Evolutionary conservation across 2,329 filamentous ascomycete species (phyloP).

Genomic region (Coniochaeta ligniaria): DNA sequence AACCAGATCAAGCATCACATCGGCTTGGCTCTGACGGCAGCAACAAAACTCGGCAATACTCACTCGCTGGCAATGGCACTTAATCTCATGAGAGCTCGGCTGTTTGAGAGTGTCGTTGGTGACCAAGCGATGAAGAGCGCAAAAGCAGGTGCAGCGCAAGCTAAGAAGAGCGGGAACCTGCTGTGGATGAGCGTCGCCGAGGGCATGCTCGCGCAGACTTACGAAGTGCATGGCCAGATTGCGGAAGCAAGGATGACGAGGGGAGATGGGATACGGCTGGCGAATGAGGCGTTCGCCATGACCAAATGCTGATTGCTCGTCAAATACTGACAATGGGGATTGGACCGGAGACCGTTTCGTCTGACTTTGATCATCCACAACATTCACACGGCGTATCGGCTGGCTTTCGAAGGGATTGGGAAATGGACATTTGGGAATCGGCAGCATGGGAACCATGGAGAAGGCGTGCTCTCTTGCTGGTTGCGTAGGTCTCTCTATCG

Average conservation of each 20-base stretch:
- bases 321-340: background rate
- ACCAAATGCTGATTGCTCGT: slow-evolving; percentile 8
- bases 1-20: slow-evolving; percentile 75
- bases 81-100: slow-evolving; percentile 74
- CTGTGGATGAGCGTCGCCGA: slow-evolving; percentile 77
- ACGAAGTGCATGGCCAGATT: slow-evolving; percentile 57
- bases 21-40: slow-evolving; percentile 62
- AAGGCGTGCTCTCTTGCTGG: background rate
- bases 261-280: slow-evolving; percentile 33
- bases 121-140: slow-evolving; percentile 74
- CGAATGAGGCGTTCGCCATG: slow-evolving; percentile 31
- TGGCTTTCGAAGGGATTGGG: background rate
- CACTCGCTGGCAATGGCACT: slow-evolving; percentile 79
- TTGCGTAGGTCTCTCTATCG: background rate
- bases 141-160: slow-evolving; percentile 60
- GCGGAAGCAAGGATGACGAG: slow-evolving; percentile 32
- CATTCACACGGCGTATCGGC: background rate
- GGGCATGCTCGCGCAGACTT: slow-evolving; percentile 68
- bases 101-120: slow-evolving; percentile 77
- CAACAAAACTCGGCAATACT: slow-evolving; percentile 63
- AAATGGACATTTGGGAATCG: background rate
- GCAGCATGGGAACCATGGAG: background rate
- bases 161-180: slow-evolving; percentile 61
- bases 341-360: background rate
- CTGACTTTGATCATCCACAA: background rate